Percentiles rank a stretch among this genome's conserved stretches.
These are phyloP conservation scores for Nicotiana otophora DNA, from an alignment of 257 asterid genomes.

Conservation along the genomic window DNA sequence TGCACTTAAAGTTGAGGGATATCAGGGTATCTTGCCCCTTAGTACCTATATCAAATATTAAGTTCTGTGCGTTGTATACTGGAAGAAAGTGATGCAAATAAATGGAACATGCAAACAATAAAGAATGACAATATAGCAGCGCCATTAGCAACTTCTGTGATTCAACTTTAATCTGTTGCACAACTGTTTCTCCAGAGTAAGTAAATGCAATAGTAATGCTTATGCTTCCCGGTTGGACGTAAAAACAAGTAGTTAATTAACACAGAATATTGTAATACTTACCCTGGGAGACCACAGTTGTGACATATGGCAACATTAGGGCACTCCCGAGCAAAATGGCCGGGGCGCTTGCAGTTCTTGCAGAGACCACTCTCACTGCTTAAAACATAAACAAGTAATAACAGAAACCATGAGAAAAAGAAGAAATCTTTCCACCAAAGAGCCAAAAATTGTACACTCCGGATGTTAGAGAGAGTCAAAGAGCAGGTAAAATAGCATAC, in stretches of 20 bases:
- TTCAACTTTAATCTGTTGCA: neutral
- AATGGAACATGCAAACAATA: neutral
- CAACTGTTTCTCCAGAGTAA: neutral
- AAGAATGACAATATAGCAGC: neutral
- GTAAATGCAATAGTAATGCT: neutral
- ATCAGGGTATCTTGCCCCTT: neutral
- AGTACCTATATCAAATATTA: neutral
- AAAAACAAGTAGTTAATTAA: neutral
- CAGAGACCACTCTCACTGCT: slow-evolving; percentile 72
- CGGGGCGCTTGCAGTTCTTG: slow-evolving; percentile 96
- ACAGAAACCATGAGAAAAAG: neutral
- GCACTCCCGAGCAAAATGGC: slow-evolving; percentile 96
- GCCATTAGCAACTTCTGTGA: neutral
- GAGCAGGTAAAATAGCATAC: neutral
- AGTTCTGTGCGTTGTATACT: neutral
- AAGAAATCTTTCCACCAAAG: neutral
- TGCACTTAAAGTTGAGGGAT: neutral
- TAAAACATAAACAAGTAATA: slow-evolving; percentile 2
- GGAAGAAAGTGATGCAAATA: neutral
- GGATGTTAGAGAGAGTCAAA: neutral
- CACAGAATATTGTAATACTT: slow-evolving; percentile 18
- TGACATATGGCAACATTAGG: slow-evolving; percentile 91
- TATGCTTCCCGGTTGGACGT: neutral
- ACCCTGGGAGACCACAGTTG: slow-evolving; percentile 99
- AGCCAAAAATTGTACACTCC: neutral